Conservation (phyloP, 1,284 basidiomycete species). For the Ustilago cynodontis region DNA sequence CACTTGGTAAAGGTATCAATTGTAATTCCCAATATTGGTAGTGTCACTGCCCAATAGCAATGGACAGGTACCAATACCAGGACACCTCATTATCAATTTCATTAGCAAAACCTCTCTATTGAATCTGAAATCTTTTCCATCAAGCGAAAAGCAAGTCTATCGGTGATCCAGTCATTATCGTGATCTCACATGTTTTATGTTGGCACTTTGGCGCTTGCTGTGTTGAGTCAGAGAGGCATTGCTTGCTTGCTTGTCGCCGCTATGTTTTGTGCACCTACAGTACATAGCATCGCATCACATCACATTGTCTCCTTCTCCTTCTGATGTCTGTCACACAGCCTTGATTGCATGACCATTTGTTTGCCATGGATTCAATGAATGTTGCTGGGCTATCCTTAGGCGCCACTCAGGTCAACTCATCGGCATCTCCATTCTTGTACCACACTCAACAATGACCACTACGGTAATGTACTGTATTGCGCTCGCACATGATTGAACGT, state of each 20-base stretch:
- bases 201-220: neutral
- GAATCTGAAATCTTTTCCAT: too few relatives aligned
- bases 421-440: neutral
- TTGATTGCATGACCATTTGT: neutral
- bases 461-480: too few relatives aligned
- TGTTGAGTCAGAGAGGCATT: conserved; percentile 1
- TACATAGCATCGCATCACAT: conserved; percentile 33
- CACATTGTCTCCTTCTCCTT: conserved; percentile 6
- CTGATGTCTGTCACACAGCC: neutral
- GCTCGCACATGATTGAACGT: too few relatives aligned
- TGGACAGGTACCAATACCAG: too few relatives aligned
- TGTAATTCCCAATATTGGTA: too few relatives aligned
- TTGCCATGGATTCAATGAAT: conserved; percentile 8
- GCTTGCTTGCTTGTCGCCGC: neutral
- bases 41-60: too few relatives aligned
- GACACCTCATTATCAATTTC: too few relatives aligned
- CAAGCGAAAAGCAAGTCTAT: too few relatives aligned
- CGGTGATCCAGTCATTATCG: conserved; percentile 6
- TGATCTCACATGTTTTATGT: neutral
- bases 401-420: conserved; percentile 9
- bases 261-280: conserved; percentile 3
- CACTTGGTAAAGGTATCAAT: too few relatives aligned
- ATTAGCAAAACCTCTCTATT: too few relatives aligned
- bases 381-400: conserved; percentile 13
- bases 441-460: too few relatives aligned